Evolutionary conservation across 805 yeast genomes (phyloP).

Genomic region (Myxozyma neglecta): DNA sequence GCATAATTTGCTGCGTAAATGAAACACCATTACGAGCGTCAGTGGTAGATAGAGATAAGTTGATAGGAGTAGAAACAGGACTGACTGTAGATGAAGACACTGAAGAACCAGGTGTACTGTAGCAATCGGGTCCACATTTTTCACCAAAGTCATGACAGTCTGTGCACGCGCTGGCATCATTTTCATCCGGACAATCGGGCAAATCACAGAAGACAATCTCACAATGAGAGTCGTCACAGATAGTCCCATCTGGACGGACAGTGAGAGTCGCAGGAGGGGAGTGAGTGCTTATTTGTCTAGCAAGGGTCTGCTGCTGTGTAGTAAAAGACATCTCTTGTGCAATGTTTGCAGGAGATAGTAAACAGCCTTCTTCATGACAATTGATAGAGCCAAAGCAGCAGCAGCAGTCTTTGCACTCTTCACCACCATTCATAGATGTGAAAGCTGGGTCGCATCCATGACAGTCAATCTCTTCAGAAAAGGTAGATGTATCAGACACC

Average conservation of each 20-base stretch:
- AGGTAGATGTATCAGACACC: not conserved
- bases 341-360: not conserved
- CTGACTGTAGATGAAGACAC: slow-evolving; percentile 6
- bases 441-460: not conserved
- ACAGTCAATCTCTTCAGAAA: not conserved
- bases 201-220: slow-evolving; percentile 6
- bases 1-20: not conserved
- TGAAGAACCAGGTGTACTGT: slow-evolving; percentile 1
- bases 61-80: slow-evolving; percentile 1
- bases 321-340: not conserved
- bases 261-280: not conserved
- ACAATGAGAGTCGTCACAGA: slow-evolving; percentile 14
- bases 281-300: not conserved
- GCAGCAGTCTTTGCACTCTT: slow-evolving; percentile 10
- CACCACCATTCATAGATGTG: not conserved
- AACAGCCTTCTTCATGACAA: slow-evolving; percentile 5
- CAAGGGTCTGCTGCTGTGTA: not conserved
- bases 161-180: not conserved
- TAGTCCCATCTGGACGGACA: not conserved
- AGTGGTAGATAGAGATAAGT: not conserved
- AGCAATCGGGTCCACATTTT: slow-evolving; percentile 4
- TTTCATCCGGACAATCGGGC: slow-evolving; percentile 1
- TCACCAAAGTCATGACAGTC: not conserved
- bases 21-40: not conserved
- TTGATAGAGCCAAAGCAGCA: slow-evolving; percentile 16